Base-by-base conservation (phyloP, 345 rosid species). In the Pugionium cornutum region DNA sequence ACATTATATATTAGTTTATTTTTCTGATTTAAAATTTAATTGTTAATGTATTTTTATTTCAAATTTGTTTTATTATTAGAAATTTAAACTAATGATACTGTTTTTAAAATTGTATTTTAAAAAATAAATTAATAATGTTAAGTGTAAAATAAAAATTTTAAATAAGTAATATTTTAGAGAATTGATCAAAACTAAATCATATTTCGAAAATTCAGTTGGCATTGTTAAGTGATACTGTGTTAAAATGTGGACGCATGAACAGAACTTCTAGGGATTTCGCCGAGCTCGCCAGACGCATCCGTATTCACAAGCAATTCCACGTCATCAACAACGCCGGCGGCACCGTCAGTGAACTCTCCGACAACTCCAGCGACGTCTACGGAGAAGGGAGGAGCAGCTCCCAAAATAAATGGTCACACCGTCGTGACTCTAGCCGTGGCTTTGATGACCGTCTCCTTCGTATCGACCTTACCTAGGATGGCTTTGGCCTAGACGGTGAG, bases 221-320 rank as follows among this genome's bases (percentile, higher is more conserved):
- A 58, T 39, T 58, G 6, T 68, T 40, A 42, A 42, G 27, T 71
- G 44, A 56, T 6, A 7, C 35, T 70, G 28, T 11, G 6, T 64
- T 56, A 10, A 43, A 42, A 57, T 48, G 48, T 43, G 45, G 35
- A 56, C 40, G 4, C 55, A 66, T 63, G 66, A 10, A 63, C 92
- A 94, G 99, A 69, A 64, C 86, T 88, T 37, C 82, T 94, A 4
- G 96, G 99, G 29, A 6, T 94, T 52, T 65, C 92, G 42, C 89
- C 96, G 0, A 80, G 68, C 76, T 94, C 99, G 0, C 89, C 99
- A 10, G 96, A 84, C 5, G 91, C 87, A 8, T 87, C 86, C 4
- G 75, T 83, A 58, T 94, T 91, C 4, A 32, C 87, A 5, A 10
- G 82, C 28, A 28, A 80, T 3, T 53, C 81, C 46, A 34, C 80